Conservation (phyloP, 768 basidiomycete genomes). For the Hemileccinum impolitum region DNA sequence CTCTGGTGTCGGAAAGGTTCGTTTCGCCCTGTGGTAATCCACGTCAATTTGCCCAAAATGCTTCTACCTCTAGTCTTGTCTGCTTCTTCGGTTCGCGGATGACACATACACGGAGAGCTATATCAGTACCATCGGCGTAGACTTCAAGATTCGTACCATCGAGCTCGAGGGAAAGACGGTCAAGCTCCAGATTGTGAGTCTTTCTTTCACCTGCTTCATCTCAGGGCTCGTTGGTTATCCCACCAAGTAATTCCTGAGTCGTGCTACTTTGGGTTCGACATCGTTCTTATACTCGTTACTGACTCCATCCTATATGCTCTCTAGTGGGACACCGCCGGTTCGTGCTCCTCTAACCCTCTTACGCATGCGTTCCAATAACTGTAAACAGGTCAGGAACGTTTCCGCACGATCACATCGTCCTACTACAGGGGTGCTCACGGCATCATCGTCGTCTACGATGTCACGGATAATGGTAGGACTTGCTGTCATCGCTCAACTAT, state of each 20-base stretch:
- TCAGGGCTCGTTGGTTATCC: background rate
- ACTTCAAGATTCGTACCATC: conserved; percentile 99
- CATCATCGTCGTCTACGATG: conserved; percentile 98
- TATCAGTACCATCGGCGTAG: conserved; percentile 96
- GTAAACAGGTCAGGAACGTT: conserved; percentile 84
- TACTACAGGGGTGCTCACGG: conserved; percentile 99
- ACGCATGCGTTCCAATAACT: conserved; percentile 2
- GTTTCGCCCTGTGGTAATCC: conserved; percentile 22
- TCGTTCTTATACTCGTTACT: conserved; percentile 1
- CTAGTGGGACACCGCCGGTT: conserved; percentile 95
- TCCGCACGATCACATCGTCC: conserved; percentile 98
- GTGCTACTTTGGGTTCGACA: background rate
- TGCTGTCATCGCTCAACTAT: background rate
- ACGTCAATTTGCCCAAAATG: conserved; percentile 22
- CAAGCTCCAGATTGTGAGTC: conserved; percentile 94
- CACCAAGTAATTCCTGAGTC: background rate
- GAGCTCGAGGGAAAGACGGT: conserved; percentile 98
- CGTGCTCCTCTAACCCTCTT: conserved; percentile 15
- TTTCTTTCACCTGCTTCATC: conserved; percentile 6
- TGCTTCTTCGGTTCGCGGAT: conserved; percentile 90
- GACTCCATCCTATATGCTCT: conserved; percentile 15
- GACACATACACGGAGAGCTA: conserved; percentile 98
- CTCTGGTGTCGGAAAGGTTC: conserved; percentile 91
- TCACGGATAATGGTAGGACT: conserved; percentile 81
- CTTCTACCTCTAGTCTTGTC: conserved; percentile 68